Base-by-base conservation (phyloP, 1,139 yeast genomes). In the Scheffersomyces cryptocercus region DNA sequence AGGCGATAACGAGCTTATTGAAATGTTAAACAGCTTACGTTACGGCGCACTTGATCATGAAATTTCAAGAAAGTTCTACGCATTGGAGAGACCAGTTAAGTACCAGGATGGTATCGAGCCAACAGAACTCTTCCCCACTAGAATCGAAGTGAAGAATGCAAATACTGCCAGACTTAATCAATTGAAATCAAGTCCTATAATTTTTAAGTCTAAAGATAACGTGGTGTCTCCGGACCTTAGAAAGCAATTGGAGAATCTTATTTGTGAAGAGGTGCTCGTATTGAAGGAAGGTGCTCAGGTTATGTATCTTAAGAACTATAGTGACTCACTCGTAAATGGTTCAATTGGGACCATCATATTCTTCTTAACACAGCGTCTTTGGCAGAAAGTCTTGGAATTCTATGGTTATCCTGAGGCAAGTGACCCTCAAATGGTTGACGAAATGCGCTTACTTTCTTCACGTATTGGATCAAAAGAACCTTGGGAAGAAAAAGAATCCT, bases 31-130 rank as follows among this genome's bases (percentile, higher is more conserved):
- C 56, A 78, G 85, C 2, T 72, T 90, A 53, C 76, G 97, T 58
- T 65, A 75, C 47, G 96, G 96, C 5, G 64, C 74, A 8, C 61
- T 88, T 35, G 69, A 75, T n/a, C 62, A 65, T 1, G 67, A 69
- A 2, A 70, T 82, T 43, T 67, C 71, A 2, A 46, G 49, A 0
- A 69, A 75, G 44, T 82, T 89, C 51, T 54, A 61, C 31, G 56
- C 61, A 2, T 68, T 89, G 24, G 69, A 74, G 15, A 71, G 93
- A 49, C 67, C 68, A 1, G 80, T 88, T 1, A 49, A 48, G 0
- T 88, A 86, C 55, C 66, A 68, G 0, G 96, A 88, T 63, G 93
- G 91, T 0, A 80, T 89, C 20, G 82, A 75, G 50, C 96, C 97
- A 5, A 87, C 96, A 0, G 95, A 85, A 58, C 67, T 88, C 36